Evolutionary conservation across 2,329 filamentous ascomycete genomes (phyloP).

Genomic region (Zasmidium angulare): DNA sequence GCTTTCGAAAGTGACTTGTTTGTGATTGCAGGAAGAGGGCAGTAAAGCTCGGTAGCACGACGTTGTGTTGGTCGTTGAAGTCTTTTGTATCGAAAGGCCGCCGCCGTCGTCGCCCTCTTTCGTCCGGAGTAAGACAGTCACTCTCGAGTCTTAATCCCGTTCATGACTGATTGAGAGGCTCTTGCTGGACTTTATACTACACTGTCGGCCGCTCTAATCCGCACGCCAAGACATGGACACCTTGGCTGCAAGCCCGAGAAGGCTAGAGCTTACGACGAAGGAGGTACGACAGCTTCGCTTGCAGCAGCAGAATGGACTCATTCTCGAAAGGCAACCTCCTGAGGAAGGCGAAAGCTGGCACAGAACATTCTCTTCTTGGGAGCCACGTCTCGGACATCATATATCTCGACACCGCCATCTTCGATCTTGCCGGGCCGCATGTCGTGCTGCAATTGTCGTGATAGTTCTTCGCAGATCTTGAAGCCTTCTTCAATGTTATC

Average conservation of each 20-base stretch:
- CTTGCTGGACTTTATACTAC: not conserved
- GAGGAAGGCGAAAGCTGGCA: constrained; percentile 82
- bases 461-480: constrained; percentile 67
- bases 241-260: not conserved
- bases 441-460: constrained; percentile 57
- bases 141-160: not conserved
- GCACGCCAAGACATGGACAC: not conserved
- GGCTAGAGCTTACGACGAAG: not conserved
- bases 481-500: constrained; percentile 62
- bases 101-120: not conserved
- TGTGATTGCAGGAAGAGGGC: not conserved
- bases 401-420: constrained; percentile 57
- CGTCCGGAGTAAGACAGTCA: not conserved
- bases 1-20: not conserved
- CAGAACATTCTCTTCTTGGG: constrained; percentile 97
- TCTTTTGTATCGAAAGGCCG: not conserved
- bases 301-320: not conserved
- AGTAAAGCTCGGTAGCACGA: not conserved
- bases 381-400: constrained; percentile 79
- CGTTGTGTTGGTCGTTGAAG: not conserved
- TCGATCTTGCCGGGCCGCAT: constrained; percentile 54
- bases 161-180: not conserved
- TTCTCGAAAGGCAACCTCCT: constrained; percentile 63
- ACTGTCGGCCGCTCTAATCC: not conserved
- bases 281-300: not conserved